Conservation (phyloP, 2,329 filamentous ascomycete species). For the Trichoderma gracile region DNA sequence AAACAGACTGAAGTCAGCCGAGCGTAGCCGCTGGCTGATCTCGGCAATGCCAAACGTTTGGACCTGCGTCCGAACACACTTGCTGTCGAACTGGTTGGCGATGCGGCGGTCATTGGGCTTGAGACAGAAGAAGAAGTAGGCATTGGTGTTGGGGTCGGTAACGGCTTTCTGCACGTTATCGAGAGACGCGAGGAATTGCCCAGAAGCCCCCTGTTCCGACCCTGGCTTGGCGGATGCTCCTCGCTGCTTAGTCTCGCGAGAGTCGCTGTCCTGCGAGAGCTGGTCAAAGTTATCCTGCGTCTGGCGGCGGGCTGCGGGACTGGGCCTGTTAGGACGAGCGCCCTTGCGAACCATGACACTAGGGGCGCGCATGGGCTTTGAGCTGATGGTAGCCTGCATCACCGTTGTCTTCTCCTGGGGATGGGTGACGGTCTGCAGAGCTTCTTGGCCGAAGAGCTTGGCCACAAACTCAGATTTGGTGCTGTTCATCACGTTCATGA, state of each 20-base stretch:
- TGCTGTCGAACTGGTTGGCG: constrained; percentile 98
- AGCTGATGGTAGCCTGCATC: constrained; percentile 94
- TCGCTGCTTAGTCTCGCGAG: constrained; percentile 44
- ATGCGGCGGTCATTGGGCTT: constrained; percentile 97
- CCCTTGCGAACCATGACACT: constrained; percentile 86
- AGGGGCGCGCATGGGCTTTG: constrained; percentile 87
- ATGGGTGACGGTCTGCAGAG: constrained; percentile 87
- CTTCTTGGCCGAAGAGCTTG: constrained; percentile 94
- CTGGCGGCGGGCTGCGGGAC: constrained; percentile 41
- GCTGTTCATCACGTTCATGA: constrained; percentile 89
- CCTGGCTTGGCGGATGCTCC: constrained; percentile 26
- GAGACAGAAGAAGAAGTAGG: constrained; percentile 94
- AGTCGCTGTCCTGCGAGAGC: constrained; percentile 52
- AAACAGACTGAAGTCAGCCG: constrained; percentile 94
- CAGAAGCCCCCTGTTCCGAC: constrained; percentile 81
- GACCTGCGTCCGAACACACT: constrained; percentile 91
- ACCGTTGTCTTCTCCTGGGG: constrained; percentile 87
- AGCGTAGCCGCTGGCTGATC: constrained; percentile 88
- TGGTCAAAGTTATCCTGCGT: constrained; percentile 49
- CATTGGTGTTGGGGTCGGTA: constrained; percentile 78
- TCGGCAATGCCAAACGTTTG: constrained; percentile 96
- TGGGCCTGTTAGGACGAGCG: constrained; percentile 41
- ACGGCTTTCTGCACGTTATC: constrained; percentile 90
- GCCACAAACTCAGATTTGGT: constrained; percentile 87
- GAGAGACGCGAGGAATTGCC: constrained; percentile 85